phyloP scores from a whole-genome alignment of 108 stramenopile species.

The Conticribra guillardii region DNA sequence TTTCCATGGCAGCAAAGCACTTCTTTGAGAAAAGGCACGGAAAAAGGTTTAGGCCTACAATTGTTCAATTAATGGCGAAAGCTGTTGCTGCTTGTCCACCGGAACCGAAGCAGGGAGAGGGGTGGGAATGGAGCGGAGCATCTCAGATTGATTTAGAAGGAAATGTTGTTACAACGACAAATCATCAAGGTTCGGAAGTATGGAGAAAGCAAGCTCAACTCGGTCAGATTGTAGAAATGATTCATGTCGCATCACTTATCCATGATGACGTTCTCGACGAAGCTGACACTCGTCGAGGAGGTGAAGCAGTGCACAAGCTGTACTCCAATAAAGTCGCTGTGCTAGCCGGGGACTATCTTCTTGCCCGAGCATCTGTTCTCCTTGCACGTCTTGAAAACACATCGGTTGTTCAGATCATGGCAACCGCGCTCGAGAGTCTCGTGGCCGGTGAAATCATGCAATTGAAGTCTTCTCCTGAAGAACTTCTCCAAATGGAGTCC shows the following conservation, averaged over 20 bases:
- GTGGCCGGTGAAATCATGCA: slow-evolving; percentile 99
- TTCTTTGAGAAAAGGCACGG: slow-evolving; percentile 98
- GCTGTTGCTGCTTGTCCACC: slow-evolving; percentile 80
- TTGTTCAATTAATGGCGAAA: slow-evolving; percentile 91
- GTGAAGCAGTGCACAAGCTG: slow-evolving; percentile 96
- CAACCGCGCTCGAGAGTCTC: slow-evolving; percentile 92
- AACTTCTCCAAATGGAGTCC: slow-evolving; percentile 87
- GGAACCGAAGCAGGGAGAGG: slow-evolving; percentile 45
- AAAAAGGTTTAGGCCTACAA: slow-evolving; percentile 95
- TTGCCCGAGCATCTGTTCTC: slow-evolving; percentile 93
- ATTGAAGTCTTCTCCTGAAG: slow-evolving; percentile 83
- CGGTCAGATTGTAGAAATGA: slow-evolving; percentile 98
- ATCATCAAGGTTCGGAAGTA: slow-evolving; percentile 87
- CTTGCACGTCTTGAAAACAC: slow-evolving; percentile 92
- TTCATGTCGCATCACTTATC: slow-evolving; percentile 96
- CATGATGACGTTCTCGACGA: slow-evolving; percentile 98
- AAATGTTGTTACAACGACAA: slow-evolving; percentile 63
- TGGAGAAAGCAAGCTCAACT: slow-evolving; percentile 90
- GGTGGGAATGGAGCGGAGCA: slow-evolving; percentile 82
- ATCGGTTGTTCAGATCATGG: slow-evolving; percentile 98
- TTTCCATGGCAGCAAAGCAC: slow-evolving; percentile 96
- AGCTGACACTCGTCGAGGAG: slow-evolving; percentile 95
- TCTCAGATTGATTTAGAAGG: slow-evolving; percentile 72
- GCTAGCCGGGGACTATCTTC: slow-evolving; percentile 96
- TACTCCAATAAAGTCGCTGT: slow-evolving; percentile 98